Evolutionary conservation across 495 filamentous ascomycete genomes (phyloP).

Genomic region (Penicillium maclennaniae): DNA sequence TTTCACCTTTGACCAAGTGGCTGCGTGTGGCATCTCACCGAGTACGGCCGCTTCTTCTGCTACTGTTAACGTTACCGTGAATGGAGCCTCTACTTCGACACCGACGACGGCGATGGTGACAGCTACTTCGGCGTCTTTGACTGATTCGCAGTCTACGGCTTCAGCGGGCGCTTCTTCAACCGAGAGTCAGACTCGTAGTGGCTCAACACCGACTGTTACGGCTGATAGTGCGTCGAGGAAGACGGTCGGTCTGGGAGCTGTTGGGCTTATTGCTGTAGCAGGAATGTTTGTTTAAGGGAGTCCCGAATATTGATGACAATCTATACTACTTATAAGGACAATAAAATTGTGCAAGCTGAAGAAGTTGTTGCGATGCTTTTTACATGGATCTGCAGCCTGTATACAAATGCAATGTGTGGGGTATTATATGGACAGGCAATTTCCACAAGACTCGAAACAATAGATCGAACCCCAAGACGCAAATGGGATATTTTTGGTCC

Average conservation of each 20-base stretch:
- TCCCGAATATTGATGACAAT: not conserved
- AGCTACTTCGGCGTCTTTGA: too few relatives aligned
- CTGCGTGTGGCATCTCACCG: constrained; percentile 1
- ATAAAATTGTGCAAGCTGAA: not conserved
- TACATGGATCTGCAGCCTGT: not conserved
- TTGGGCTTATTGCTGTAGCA: too few relatives aligned
- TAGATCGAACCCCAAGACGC: too few relatives aligned
- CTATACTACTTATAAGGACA: not conserved
- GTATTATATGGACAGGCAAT: too few relatives aligned
- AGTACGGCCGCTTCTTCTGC: not conserved
- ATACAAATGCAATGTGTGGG: too few relatives aligned
- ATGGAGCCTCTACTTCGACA: too few relatives aligned
- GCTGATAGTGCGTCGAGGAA: not conserved
- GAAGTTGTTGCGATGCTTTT: not conserved
- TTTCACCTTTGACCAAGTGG: constrained; percentile 1
- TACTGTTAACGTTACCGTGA: not conserved
- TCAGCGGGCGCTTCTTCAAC: not conserved
- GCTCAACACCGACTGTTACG: not conserved
- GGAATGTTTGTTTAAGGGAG: too few relatives aligned
- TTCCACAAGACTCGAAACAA: too few relatives aligned
- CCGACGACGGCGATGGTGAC: not conserved
- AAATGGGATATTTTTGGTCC: too few relatives aligned
- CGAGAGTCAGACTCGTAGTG: not conserved
- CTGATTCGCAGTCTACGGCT: too few relatives aligned
- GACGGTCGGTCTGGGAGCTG: not conserved